These are phyloP conservation scores for Neurospora sp. DNA, from an alignment of 495 filamentous ascomycete species.

Conservation along the genomic window DNA sequence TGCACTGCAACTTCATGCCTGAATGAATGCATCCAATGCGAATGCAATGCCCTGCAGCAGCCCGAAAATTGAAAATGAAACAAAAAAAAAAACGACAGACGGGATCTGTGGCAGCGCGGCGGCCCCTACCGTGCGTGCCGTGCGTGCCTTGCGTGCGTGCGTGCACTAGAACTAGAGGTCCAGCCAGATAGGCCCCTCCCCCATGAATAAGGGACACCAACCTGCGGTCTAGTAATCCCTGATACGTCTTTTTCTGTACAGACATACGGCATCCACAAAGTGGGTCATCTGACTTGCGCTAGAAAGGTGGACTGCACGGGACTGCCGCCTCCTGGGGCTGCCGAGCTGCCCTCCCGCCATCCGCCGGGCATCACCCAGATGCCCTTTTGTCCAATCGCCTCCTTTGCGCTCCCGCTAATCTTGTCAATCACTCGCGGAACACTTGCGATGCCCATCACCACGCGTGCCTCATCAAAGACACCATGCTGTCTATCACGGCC, in stretches of 20 bases:
- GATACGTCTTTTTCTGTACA: neutral
- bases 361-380: neutral
- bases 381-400: neutral
- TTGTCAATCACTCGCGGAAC: neutral
- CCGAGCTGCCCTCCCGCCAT: neutral
- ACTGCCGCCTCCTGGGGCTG: neutral
- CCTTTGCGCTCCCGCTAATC: neutral
- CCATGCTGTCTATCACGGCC: neutral
- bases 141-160: neutral
- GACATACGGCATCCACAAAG: neutral
- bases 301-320: neutral
- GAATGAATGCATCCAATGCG: neutral
- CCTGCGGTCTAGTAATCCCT: neutral
- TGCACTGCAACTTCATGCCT: neutral
- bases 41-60: neutral
- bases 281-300: neutral
- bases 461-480: neutral
- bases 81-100: neutral
- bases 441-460: neutral
- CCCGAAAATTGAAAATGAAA: neutral
- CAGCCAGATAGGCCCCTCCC: neutral
- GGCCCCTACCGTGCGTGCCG: neutral
- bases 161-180: neutral
- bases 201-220: neutral
- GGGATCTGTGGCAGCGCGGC: neutral